Evolutionary conservation across 345 rosid species (phyloP), one percentile per base, ranked within the genome.

Genomic region (Euphorbia peplus): DNA sequence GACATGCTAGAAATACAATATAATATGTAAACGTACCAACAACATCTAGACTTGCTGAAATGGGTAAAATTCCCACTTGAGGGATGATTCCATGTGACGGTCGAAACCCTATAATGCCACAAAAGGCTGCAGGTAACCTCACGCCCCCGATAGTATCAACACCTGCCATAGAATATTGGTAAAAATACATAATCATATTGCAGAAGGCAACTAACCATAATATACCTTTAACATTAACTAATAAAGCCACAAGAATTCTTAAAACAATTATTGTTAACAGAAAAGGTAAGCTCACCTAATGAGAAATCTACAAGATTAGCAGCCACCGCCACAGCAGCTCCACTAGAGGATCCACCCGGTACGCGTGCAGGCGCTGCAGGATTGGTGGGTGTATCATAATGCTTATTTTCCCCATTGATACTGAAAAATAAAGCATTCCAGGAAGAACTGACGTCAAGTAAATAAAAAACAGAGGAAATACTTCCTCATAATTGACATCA

Each of bases 251-350:
- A 30, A 12, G 28, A n/a, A 56, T 15, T 26, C 18, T 5, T 30
- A 35, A 5, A 4, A 29, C 12, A 29, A 30, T 29, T 16, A 15
- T 2, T 15, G 21, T 15, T 29, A 6, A 15, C 41, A 58, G 32
- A 29, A 32, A 32, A 32, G 6, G 3, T 39, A 39, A 39, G 65
- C 86, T 73, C 70, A 84, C 99, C 99, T 75, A 95, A 75, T 11
- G 98, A 83, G 71, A 91, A 95, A 68, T 91, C 98, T 60, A 86
- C 93, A 72, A 93, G 82, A 22, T 84, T 76, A 68, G 97, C 92
- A 16, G 99, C 97, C 18, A 95, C 99, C 19, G 93, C 79, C 67
- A 95, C 90, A 56, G 98, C 96, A 79, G 99, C 93, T 41, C 98
- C 99, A 76, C 99, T 88, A 66, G 81, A 88, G 47, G 96, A 83